Evolutionary conservation across 2,329 filamentous ascomycete genomes (phyloP).

Genomic region (Alternaria sp.): DNA sequence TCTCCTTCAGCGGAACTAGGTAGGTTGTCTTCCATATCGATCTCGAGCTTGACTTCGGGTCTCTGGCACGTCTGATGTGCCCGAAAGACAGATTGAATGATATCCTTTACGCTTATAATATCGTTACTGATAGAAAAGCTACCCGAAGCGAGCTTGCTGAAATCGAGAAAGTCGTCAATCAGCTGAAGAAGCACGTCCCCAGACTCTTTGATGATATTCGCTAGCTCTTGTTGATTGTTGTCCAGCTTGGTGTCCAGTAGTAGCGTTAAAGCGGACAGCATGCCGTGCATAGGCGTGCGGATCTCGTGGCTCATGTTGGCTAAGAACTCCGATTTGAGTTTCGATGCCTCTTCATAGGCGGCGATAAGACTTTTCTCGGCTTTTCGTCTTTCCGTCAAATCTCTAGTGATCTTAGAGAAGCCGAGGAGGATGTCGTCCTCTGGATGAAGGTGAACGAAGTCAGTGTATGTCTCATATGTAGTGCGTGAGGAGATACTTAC

Average conservation of each 20-base stretch:
- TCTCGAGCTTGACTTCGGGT: slow-evolving; percentile 56
- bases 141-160: slow-evolving; percentile 67
- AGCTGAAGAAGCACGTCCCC: slow-evolving; percentile 65
- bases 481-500: not conserved
- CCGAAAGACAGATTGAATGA: slow-evolving; percentile 58
- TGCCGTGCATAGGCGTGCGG: slow-evolving; percentile 68
- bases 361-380: slow-evolving; percentile 62
- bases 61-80: slow-evolving; percentile 57
- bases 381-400: slow-evolving; percentile 62
- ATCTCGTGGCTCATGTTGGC: slow-evolving; percentile 71
- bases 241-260: slow-evolving; percentile 62
- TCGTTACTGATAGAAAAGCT: slow-evolving; percentile 64
- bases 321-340: slow-evolving; percentile 66
- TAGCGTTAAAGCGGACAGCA: slow-evolving; percentile 65
- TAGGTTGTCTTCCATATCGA: slow-evolving; percentile 54
- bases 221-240: slow-evolving; percentile 62
- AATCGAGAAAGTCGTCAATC: slow-evolving; percentile 72
- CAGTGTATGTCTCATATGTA: not conserved
- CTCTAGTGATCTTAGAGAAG: slow-evolving; percentile 65
- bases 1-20: slow-evolving; percentile 62
- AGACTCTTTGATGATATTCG: slow-evolving; percentile 65
- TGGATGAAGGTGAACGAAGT: not conserved
- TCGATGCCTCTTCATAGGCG: slow-evolving; percentile 68
- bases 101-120: slow-evolving; percentile 56
- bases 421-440: slow-evolving; percentile 60